phyloP scores from a whole-genome alignment of 176 grass and related monocot species.

The Avena insularis region DNA sequence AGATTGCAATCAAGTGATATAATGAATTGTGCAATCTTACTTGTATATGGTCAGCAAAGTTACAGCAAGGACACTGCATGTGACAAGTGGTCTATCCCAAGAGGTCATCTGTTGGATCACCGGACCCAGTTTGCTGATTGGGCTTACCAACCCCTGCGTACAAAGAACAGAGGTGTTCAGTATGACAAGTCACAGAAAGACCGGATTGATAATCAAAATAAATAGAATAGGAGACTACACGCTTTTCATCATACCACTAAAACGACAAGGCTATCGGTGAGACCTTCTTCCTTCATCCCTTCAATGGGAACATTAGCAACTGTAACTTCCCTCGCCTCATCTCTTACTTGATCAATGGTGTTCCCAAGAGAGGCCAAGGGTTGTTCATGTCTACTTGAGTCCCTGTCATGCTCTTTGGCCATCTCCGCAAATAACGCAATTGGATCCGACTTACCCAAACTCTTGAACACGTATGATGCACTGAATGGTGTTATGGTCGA shows the following conservation, averaged over 20 bases:
- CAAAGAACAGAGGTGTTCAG: not conserved
- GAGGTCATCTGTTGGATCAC: slow-evolving; percentile 59
- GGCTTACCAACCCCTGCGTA: slow-evolving; percentile 68
- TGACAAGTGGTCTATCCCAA: slow-evolving; percentile 64
- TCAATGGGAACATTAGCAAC: slow-evolving; percentile 67
- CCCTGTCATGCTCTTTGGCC: slow-evolving; percentile 47
- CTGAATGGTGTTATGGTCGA: slow-evolving; percentile 62
- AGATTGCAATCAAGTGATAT: not conserved
- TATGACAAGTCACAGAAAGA: not conserved
- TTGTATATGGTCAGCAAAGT: slow-evolving; percentile 73
- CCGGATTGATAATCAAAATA: not conserved
- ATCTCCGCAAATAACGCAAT: slow-evolving; percentile 40
- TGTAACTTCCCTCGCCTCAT: slow-evolving; percentile 69
- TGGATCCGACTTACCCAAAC: slow-evolving; percentile 54
- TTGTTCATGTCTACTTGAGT: slow-evolving; percentile 45
- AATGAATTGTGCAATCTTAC: slow-evolving; percentile 40
- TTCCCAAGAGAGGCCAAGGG: slow-evolving; percentile 53
- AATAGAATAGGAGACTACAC: not conserved
- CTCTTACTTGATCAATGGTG: slow-evolving; percentile 73
- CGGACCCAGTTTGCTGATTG: slow-evolving; percentile 51
- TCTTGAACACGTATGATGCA: slow-evolving; percentile 76
- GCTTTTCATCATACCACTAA: slow-evolving; percentile 54
- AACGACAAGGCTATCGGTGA: slow-evolving; percentile 77
- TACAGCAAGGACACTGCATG: slow-evolving; percentile 39
- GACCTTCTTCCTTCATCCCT: slow-evolving; percentile 79